Evolutionary conservation across 441 rosid species (phyloP), one percentile per base, ranked within the genome.

Genomic region (Raphanus hybrid): DNA sequence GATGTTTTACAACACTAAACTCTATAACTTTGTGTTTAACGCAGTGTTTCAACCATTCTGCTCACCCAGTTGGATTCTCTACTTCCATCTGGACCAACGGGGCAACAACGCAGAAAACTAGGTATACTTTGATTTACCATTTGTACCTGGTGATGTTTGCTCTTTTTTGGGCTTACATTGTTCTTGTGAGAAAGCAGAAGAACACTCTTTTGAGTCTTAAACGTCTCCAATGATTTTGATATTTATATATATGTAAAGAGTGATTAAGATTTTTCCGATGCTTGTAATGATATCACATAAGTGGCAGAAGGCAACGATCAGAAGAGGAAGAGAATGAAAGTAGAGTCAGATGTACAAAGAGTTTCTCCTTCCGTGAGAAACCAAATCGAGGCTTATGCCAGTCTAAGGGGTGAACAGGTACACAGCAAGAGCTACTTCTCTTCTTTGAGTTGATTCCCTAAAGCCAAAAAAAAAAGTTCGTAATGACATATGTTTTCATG

Each of bases 331-430:
- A 83, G 94, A 70, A 82, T 92, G 89, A 95, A 95, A 83, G 78
- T 81, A 39, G 99, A 91, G 57, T 81, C 98, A 16, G 95, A 96
- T 78, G 83, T 85, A 54, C 62, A 90, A 78, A 86, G 93, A 79
- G 86, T 86, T 58, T 81, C 92, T 79, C 82, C 93, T 75, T 81
- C 90, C 41, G 52, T 85, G 85, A 83, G 96, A 85, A 89, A 73
- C 85, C 97, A 91, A 73, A 86, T 92, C 35, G 97, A 95, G 75
- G 81, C 81, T 54, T 93, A 77, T 75, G 90, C 91, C 54, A 87
- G 80, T 82, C 84, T 95, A 75, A 91, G 89, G 82, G 96, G 94
- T 57, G 96, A 95, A 85, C 97, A 93, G 97, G 99, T 92, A n/a
- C n/a, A n/a, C n/a, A n/a, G n/a, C n/a, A n/a, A n/a, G n/a, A 27